Evolutionary conservation across 192 early-diverging fungal genomes (phyloP).

Genomic region (Coemansia sp.): DNA sequence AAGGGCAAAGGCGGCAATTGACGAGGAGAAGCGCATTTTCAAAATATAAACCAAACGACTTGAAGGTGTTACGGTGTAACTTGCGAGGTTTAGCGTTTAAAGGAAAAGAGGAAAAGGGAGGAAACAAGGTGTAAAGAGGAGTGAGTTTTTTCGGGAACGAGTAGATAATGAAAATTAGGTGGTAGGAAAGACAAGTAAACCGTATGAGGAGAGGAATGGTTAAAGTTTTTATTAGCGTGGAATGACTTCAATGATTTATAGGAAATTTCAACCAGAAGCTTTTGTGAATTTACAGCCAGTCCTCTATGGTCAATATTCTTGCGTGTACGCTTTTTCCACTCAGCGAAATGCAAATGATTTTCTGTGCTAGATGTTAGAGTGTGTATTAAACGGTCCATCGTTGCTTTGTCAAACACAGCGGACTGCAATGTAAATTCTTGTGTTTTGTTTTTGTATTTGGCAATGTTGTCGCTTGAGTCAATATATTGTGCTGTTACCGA

Average conservation of each 20-base stretch:
- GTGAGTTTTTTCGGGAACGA: too few species aligned
- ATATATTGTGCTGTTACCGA: neutral
- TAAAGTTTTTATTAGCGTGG: neutral
- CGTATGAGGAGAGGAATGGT: neutral
- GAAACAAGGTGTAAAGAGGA: neutral
- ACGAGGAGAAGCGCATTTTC: constrained; percentile 42
- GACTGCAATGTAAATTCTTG: neutral
- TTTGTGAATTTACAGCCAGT: too few species aligned
- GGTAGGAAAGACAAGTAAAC: constrained; percentile 1
- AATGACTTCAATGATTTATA: too few species aligned
- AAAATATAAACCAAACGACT: neutral
- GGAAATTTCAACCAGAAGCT: too few species aligned
- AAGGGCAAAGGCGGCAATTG: constrained; percentile 21
- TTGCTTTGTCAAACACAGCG: too few species aligned
- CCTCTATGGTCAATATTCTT: neutral
- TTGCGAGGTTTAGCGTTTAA: neutral
- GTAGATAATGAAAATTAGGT: neutral
- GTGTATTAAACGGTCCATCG: too few species aligned
- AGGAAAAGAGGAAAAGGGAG: neutral
- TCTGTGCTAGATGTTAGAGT: too few species aligned
- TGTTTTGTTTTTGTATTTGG: neutral
- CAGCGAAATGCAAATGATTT: neutral
- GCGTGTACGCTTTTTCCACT: neutral
- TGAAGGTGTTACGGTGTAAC: neutral
- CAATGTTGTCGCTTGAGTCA: neutral